Conservation (phyloP, 2,329 filamentous ascomycete species). For the Paecilomyces sp. region DNA sequence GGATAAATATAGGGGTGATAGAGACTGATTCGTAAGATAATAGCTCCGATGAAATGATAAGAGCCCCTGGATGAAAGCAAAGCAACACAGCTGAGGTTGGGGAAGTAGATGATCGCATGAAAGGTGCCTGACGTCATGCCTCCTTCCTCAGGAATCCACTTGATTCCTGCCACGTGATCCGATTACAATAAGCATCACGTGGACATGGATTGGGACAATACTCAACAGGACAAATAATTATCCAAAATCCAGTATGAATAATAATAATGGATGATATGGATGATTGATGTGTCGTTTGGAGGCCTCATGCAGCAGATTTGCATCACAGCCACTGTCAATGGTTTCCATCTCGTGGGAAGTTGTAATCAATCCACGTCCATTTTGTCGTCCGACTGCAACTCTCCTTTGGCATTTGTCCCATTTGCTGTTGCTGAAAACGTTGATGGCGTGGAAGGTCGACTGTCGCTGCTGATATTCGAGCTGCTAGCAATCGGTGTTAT, state of each 20-base stretch:
- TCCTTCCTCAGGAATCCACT: background rate
- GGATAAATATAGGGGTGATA: background rate
- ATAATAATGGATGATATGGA: background rate
- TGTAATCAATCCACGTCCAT: slow-evolving; percentile 29
- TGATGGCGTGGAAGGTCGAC: slow-evolving; percentile 13
- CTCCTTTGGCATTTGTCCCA: slow-evolving; percentile 8
- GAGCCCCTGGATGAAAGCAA: background rate
- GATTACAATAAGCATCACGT: background rate
- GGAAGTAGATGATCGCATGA: slow-evolving; percentile 8
- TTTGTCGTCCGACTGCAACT: slow-evolving; percentile 13
- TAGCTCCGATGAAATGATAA: background rate
- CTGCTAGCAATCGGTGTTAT: slow-evolving; percentile 1
- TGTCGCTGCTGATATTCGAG: slow-evolving; percentile 11
- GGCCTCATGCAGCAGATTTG: background rate
- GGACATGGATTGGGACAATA: background rate
- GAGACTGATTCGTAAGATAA: background rate
- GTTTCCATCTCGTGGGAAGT: background rate
- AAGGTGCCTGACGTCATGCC: slow-evolving; percentile 27
- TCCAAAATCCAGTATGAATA: background rate
- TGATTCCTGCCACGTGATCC: background rate
- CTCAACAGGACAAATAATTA: background rate
- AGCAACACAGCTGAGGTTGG: background rate
- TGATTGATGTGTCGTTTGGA: background rate
- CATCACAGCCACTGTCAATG: background rate
- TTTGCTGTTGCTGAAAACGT: slow-evolving; percentile 13